Evolutionary conservation across 345 rosid genomes (phyloP).

Genomic region (Heritiera littoralis): DNA sequence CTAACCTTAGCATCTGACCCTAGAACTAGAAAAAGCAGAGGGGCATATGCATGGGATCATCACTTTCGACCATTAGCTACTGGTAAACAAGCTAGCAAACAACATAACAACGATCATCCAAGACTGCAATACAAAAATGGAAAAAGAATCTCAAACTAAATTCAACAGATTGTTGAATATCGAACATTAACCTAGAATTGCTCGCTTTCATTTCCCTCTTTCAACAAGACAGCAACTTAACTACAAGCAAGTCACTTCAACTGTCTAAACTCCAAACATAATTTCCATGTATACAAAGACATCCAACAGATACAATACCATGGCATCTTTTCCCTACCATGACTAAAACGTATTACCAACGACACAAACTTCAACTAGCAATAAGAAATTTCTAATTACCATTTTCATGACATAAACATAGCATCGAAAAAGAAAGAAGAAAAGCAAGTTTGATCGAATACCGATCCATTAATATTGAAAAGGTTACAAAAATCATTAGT

Average conservation of each 20-base stretch:
- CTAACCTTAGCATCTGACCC: not conserved
- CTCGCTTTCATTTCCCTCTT: not conserved
- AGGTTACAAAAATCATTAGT: conserved; percentile 1
- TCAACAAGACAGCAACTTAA: not conserved
- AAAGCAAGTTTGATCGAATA: conserved; percentile 13
- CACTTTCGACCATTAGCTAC: not conserved
- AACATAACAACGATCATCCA: not conserved
- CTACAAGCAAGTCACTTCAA: not conserved
- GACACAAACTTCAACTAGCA: not conserved
- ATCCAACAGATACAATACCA: not conserved
- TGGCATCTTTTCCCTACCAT: not conserved
- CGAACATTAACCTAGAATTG: not conserved
- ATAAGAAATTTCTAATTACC: not conserved
- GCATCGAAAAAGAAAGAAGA: not conserved
- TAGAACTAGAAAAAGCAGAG: not conserved
- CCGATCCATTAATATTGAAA: conserved; percentile 16
- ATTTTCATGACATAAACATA: not conserved
- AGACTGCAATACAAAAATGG: not conserved
- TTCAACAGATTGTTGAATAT: not conserved
- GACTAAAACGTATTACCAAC: not conserved
- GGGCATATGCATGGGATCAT: not conserved
- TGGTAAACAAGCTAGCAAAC: not conserved
- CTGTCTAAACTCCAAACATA: not conserved
- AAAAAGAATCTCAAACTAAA: not conserved
- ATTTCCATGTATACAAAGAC: not conserved